phyloP scores from a whole-genome alignment of 441 rosid species.

The Brassica hybrid region DNA sequence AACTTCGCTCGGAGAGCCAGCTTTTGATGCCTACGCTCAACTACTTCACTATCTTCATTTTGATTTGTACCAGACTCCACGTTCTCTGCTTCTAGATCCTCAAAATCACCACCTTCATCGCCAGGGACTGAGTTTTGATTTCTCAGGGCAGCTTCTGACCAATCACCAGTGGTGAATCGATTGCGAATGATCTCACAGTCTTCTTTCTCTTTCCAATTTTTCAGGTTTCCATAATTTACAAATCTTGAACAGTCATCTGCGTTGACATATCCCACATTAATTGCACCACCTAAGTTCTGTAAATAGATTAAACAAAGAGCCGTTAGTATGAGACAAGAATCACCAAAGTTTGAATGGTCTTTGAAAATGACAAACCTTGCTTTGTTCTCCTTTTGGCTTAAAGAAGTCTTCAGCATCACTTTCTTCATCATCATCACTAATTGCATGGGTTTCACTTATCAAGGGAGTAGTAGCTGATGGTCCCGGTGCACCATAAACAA shows the following conservation, averaged over 20 bases:
- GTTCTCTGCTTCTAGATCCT: no score
- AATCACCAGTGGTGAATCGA: constrained; percentile 89
- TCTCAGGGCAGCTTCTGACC: constrained; percentile 77
- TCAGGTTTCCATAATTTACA: constrained; percentile 48
- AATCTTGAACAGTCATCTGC: constrained; percentile 81
- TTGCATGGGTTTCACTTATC: constrained; percentile 48
- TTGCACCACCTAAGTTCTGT: constrained; percentile 58
- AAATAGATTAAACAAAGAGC: constrained; percentile 31
- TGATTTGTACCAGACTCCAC: constrained; percentile 43
- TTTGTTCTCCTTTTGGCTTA: constrained; percentile 78
- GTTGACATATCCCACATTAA: constrained; percentile 48
- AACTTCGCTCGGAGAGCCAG: constrained; percentile 76
- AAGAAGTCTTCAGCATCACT: constrained; percentile 74
- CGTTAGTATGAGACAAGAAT: constrained; percentile 9
- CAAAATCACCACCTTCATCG: constrained; percentile 28
- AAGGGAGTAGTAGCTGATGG: no score
- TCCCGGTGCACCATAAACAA: no score
- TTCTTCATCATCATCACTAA: constrained; percentile 43
- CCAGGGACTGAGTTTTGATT: constrained; percentile 48
- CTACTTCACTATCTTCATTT: constrained; percentile 44
- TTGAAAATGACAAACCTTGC: constrained; percentile 56
- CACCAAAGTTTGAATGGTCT: constrained; percentile 11
- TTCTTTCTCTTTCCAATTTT: constrained; percentile 73
- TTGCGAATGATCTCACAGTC: constrained; percentile 73
- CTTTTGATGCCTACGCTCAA: constrained; percentile 74